Evolutionary conservation across 108 stramenopile genomes (phyloP).

Genomic region (Nannochloropsis gaditana): DNA sequence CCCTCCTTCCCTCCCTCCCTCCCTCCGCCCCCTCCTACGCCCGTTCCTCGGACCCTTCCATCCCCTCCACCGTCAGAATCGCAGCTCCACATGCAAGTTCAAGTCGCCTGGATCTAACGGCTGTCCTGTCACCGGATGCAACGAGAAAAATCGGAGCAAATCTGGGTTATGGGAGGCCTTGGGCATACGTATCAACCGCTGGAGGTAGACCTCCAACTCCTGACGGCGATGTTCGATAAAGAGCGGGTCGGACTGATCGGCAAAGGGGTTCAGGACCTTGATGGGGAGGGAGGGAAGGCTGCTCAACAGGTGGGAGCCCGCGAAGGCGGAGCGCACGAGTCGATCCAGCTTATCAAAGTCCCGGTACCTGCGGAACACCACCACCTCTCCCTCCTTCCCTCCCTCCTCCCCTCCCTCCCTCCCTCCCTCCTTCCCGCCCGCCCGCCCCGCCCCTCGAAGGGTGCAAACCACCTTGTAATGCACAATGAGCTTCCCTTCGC

Average conservation of each 20-base stretch:
- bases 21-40: background rate
- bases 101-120: constrained; percentile 8
- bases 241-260: constrained; percentile 25
- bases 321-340: constrained; percentile 30
- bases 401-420: background rate
- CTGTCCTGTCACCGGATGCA: background rate
- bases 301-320: constrained; percentile 25
- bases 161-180: constrained; percentile 27
- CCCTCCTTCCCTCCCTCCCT: background rate
- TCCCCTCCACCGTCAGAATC: background rate
- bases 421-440: background rate
- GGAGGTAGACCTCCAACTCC: constrained; percentile 23
- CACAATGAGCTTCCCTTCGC: constrained; percentile 4
- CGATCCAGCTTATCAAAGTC: constrained; percentile 33
- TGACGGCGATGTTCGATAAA: constrained; percentile 24
- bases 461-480: constrained; percentile 5
- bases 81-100: background rate
- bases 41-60: background rate
- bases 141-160: constrained; percentile 26
- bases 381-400: background rate
- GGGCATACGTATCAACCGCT: constrained; percentile 22
- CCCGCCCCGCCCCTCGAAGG: background rate
- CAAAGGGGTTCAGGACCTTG: constrained; percentile 16
- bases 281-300: constrained; percentile 28
- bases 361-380: background rate